Evolutionary conservation across 2,329 filamentous ascomycete species (phyloP).

Genomic region (Neurospora sp.): DNA sequence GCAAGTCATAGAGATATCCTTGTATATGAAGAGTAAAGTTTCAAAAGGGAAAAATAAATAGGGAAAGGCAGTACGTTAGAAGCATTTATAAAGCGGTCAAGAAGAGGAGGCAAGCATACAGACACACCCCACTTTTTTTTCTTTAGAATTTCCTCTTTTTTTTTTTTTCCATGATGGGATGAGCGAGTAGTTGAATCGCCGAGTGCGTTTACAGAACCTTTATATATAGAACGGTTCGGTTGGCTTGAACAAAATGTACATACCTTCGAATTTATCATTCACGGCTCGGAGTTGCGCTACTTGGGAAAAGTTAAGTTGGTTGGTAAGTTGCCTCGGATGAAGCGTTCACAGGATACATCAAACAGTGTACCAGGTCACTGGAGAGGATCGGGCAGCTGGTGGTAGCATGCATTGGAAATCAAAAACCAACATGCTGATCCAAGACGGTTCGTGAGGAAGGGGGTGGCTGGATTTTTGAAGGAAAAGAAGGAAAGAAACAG

Average conservation of each 20-base stretch:
- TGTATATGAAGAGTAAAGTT: background rate
- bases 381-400: background rate
- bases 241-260: background rate
- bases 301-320: background rate
- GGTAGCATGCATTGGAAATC: background rate
- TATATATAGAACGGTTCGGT: background rate
- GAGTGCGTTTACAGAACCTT: background rate
- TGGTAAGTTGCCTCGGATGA: background rate
- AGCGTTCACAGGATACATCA: background rate
- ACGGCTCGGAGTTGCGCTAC: background rate
- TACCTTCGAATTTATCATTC: background rate
- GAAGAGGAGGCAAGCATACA: background rate
- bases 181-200: background rate
- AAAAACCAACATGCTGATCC: background rate
- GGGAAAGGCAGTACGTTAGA: background rate
- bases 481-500: background rate
- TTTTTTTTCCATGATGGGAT: background rate
- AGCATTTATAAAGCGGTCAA: background rate
- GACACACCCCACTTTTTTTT: background rate
- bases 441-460: background rate
- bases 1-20: background rate
- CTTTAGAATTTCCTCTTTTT: background rate
- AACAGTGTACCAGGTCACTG: background rate
- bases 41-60: background rate
- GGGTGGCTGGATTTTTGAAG: background rate